A percentile compares a stretch with the other conserved stretches of the same genome.
These are phyloP conservation scores for Aspergillus affinis DNA, from an alignment of 495 filamentous ascomycete species.

Conservation along the genomic window DNA sequence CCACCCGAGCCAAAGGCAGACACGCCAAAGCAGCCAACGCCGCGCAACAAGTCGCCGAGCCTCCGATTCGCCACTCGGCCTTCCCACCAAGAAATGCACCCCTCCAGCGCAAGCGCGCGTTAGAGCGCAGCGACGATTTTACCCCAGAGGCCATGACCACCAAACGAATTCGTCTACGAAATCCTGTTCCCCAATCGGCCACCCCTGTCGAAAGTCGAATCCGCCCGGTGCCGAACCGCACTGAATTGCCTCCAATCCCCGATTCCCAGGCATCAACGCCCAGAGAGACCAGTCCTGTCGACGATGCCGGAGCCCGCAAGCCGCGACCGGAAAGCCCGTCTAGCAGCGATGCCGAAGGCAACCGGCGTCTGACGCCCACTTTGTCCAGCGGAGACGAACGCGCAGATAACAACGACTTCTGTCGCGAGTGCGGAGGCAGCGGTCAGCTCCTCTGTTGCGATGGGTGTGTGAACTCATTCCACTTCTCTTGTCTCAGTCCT, in stretches of 20 bases:
- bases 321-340: constrained; percentile 19
- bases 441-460: constrained; percentile 93
- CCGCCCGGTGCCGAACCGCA: constrained; percentile 12
- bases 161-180: constrained; percentile 33
- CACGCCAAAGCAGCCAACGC: constrained; percentile 18
- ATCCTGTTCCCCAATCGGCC: constrained; percentile 18
- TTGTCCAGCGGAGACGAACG: constrained; percentile 23
- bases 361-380: constrained; percentile 24
- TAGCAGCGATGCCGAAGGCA: constrained; percentile 29
- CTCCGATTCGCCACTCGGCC: constrained; percentile 9
- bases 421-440: constrained; percentile 73
- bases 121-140: constrained; percentile 28
- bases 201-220: constrained; percentile 26
- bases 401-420: constrained; percentile 81
- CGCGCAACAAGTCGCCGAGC: constrained; percentile 12
- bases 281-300: constrained; percentile 4
- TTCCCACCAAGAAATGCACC: constrained; percentile 18
- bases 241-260: constrained; percentile 18
- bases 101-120: constrained; percentile 27
- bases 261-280: constrained; percentile 20
- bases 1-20: constrained; percentile 31
- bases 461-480: constrained; percentile 81
- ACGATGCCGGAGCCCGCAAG: constrained; percentile 1
- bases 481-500: constrained; percentile 82
- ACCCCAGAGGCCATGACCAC: constrained; percentile 24